phyloP scores from a whole-genome alignment of 129 eudicot genomes.

The Ambrosia trifida region DNA sequence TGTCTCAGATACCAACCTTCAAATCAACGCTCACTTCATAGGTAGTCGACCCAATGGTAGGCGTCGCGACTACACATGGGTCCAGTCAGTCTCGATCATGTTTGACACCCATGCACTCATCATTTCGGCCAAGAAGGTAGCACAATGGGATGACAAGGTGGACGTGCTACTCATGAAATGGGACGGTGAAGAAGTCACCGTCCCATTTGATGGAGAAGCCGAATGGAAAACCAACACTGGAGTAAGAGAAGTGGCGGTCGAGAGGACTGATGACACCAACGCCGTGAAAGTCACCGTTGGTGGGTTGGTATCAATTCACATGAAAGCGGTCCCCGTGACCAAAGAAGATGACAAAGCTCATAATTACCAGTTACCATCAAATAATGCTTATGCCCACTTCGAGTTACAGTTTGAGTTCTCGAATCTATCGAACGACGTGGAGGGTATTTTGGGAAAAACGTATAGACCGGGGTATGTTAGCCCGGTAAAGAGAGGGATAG shows the following conservation, averaged over 20 bases:
- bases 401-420: conserved; percentile 51
- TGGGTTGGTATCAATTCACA: conserved; percentile 41
- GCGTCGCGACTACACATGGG: conserved; percentile 68
- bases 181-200: conserved; percentile 31
- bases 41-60: conserved; percentile 59
- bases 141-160: conserved; percentile 46
- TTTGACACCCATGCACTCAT: conserved; percentile 46
- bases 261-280: conserved; percentile 62
- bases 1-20: conserved; percentile 58
- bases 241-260: conserved; percentile 39
- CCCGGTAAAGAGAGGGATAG: conserved; percentile 48
- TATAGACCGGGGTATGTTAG: conserved; percentile 44
- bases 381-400: conserved; percentile 56
- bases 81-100: conserved; percentile 57
- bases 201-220: conserved; percentile 47
- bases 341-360: conserved; percentile 52
- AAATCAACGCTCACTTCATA: conserved; percentile 63
- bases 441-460: conserved; percentile 60
- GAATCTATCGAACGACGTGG: conserved; percentile 38
- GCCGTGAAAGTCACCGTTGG: conserved; percentile 33
- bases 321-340: conserved; percentile 51
- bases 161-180: conserved; percentile 50
- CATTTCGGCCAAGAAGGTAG: conserved; percentile 44
- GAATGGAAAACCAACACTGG: conserved; percentile 45
- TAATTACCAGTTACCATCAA: conserved; percentile 53